A percentile compares a stretch with the other conserved stretches of the same genome.
phyloP scores from a whole-genome alignment of 345 rosid species.

The Adansonia digitata region DNA sequence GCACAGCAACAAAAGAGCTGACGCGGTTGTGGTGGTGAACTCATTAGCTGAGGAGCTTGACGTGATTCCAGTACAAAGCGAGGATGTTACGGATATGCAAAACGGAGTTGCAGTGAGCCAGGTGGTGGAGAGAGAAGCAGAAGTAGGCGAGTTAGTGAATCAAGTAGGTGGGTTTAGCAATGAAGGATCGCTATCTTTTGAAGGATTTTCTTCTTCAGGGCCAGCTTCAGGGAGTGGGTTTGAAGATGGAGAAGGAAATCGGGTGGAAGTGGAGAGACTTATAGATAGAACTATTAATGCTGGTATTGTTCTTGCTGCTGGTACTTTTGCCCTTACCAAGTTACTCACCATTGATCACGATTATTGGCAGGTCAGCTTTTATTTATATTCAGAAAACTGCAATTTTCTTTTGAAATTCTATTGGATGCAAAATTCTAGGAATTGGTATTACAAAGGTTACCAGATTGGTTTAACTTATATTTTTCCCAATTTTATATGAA shows the following conservation, averaged over 20 bases:
- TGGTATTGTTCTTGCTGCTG: conserved; percentile 69
- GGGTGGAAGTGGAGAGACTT: conserved; percentile 45
- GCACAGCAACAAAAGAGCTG: conserved; percentile 11
- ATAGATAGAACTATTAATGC: conserved; percentile 74
- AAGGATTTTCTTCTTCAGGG: conserved; percentile 61
- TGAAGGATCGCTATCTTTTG: conserved; percentile 64
- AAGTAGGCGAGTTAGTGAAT: conserved; percentile 35
- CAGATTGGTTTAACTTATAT: too few relatives aligned
- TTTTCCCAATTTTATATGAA: too few relatives aligned
- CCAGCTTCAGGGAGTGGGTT: conserved; percentile 31
- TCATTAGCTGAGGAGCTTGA: conserved; percentile 55
- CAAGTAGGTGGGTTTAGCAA: conserved; percentile 61
- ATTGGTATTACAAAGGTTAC: not conserved
- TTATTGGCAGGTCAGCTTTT: conserved; percentile 80
- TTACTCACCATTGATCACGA: conserved; percentile 84
- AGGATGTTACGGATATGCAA: conserved; percentile 46
- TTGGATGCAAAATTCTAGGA: not conserved
- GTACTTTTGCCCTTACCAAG: conserved; percentile 75
- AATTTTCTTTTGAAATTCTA: not conserved
- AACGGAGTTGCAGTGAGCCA: conserved; percentile 47
- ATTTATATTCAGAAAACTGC: not conserved
- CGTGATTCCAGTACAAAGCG: conserved; percentile 60
- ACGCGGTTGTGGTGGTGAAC: conserved; percentile 32
- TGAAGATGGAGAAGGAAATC: conserved; percentile 30
- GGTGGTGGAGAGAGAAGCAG: conserved; percentile 41